These are phyloP conservation scores for Pichia sp. DNA, from an alignment of 1,139 yeast genomes.

Conservation along the genomic window DNA sequence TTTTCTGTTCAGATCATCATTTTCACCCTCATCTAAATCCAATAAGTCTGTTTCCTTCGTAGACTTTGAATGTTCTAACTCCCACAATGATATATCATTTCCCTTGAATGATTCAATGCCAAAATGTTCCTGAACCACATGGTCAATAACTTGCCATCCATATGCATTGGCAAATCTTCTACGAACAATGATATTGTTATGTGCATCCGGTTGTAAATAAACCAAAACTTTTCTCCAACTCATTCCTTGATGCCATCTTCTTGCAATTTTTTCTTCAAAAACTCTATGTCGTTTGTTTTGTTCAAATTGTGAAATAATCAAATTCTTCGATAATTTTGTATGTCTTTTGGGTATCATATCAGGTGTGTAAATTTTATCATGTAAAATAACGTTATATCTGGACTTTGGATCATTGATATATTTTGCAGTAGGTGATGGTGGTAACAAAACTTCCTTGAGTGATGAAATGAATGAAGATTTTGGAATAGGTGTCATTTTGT, in stretches of 20 bases:
- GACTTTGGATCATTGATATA: slow-evolving; percentile 60
- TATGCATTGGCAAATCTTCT: slow-evolving; percentile 87
- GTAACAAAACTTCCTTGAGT: slow-evolving; percentile 72
- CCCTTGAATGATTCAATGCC: slow-evolving; percentile 24
- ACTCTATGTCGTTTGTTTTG: slow-evolving; percentile 29
- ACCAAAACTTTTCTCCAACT: slow-evolving; percentile 91
- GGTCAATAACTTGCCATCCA: slow-evolving; percentile 93
- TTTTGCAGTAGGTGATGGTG: slow-evolving; percentile 72
- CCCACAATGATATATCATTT: slow-evolving; percentile 20
- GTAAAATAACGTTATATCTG: slow-evolving; percentile 51
- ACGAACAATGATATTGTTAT: slow-evolving; percentile 85
- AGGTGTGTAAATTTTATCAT: slow-evolving; percentile 75
- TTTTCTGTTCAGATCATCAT: slow-evolving; percentile 6
- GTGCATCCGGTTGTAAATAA: slow-evolving; percentile 86
- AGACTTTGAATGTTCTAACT: slow-evolving; percentile 12
- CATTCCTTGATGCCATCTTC: slow-evolving; percentile 81
- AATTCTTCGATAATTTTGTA: slow-evolving; percentile 14
- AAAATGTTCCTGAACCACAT: slow-evolving; percentile 65
- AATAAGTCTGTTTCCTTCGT: background rate
- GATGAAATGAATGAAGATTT: slow-evolving; percentile 78
- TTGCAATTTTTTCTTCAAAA: slow-evolving; percentile 78
- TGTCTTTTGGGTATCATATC: slow-evolving; percentile 32
- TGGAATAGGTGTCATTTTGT: slow-evolving; percentile 33
- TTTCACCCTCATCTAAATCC: slow-evolving; percentile 13
- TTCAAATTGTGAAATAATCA: slow-evolving; percentile 19